Percentiles rank a stretch among this genome's conserved stretches.
phyloP scores from a whole-genome alignment of 345 rosid species.

The Salix brachista region DNA sequence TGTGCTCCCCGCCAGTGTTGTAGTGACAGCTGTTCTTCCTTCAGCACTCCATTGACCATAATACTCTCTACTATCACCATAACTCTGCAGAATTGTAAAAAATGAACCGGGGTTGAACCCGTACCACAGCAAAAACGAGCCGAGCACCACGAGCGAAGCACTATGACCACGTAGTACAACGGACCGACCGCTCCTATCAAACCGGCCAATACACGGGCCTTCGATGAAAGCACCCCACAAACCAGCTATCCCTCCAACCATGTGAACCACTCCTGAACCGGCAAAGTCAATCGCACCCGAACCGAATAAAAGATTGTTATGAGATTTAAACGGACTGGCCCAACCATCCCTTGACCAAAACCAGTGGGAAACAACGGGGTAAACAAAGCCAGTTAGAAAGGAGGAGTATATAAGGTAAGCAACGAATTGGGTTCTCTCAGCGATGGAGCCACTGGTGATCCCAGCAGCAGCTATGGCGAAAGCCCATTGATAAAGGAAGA shows the following conservation, averaged over 20 bases:
- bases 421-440: constrained; percentile 66
- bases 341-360: constrained; percentile 63
- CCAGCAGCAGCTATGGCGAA: constrained; percentile 58
- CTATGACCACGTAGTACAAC: constrained; percentile 35
- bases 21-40: constrained; percentile 26
- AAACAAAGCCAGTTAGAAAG: constrained; percentile 59
- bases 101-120: constrained; percentile 46
- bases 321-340: constrained; percentile 45
- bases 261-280: constrained; percentile 46
- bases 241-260: constrained; percentile 47
- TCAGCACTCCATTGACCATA: constrained; percentile 37
- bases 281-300: constrained; percentile 44
- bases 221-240: constrained; percentile 45
- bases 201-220: constrained; percentile 39
- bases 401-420: constrained; percentile 62
- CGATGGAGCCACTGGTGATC: constrained; percentile 70
- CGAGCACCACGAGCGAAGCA: constrained; percentile 36
- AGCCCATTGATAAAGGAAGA: constrained; percentile 61
- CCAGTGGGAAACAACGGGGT: constrained; percentile 63
- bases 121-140: constrained; percentile 35
- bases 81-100: constrained; percentile 18
- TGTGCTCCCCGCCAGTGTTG: constrained; percentile 22
- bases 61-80: constrained; percentile 6
- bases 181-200: constrained; percentile 25
- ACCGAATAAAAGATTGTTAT: constrained; percentile 33